Base-by-base conservation (phyloP, 257 asterid genomes). In the Plantago elongata region DNA sequence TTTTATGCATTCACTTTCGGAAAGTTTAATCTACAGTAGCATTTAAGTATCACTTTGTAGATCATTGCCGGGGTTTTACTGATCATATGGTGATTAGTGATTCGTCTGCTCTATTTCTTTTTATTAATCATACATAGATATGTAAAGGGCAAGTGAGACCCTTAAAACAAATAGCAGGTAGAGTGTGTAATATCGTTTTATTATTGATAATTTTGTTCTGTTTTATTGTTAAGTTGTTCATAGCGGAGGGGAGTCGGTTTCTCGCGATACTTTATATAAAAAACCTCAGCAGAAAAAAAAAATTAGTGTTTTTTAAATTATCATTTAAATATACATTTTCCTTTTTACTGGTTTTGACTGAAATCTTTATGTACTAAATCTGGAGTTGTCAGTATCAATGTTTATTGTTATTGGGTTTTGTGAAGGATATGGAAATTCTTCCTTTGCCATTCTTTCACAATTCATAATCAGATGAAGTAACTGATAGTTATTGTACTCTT, bases 31-130 rank as follows among this genome's bases (percentile, higher is more conserved):
- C 14, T 46, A 18, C 60, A 9, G 60, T 49, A 12, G 45, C n/a
- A 37, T 62, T 9, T 38, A 45, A 65, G 44, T 67, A 48, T 69
- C 51, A 16, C 13, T 45, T 61, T 68, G 40, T 62, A 37, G 61
- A 61, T 49, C 54, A 42, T 37, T 44, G 27, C 38, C 27, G 9
- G 43, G 61, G 51, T 42, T 69, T 42, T 57, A 17, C 48, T 30
- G 52, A 50, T 60, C 5, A 10, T 18, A 11, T 22, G 18, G 40
- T 29, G 12, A 40, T 49, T n/a, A 44, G 27, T 18, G 60, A 57
- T 63, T 62, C 60, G 11, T 52, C 52, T 55, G 10, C 10, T 54
- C 54, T 11, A 9, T 16, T 50, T 17, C 55, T 45, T 22, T 34
- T 29, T 45, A 8, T 56, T 63, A 54, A 62, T 66, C 62, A 47